A percentile compares a stretch with the other conserved stretches of the same genome.
Conservation (phyloP, 495 filamentous ascomycete species). For the Lasiosphaeria ovina region DNA sequence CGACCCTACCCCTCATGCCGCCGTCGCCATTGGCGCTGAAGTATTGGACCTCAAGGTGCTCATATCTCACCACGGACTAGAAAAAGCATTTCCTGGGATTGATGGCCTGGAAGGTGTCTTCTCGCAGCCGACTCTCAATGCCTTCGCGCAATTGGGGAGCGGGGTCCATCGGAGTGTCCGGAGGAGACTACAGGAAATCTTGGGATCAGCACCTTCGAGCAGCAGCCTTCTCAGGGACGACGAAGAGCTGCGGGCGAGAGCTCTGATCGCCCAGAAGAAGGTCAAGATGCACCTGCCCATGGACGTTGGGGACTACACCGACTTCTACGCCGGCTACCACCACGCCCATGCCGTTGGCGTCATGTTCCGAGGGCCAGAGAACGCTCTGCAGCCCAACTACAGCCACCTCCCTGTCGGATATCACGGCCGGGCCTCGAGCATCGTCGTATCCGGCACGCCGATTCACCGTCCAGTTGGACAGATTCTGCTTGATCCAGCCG, state of each 20-base stretch:
- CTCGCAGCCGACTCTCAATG: slow-evolving; percentile 69
- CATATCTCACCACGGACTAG: slow-evolving; percentile 55
- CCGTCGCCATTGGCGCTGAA: slow-evolving; percentile 75
- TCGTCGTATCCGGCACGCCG: slow-evolving; percentile 73
- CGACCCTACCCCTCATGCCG: slow-evolving; percentile 57
- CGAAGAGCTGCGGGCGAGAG: slow-evolving; percentile 25
- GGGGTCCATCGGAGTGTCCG: slow-evolving; percentile 70
- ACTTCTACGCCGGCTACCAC: slow-evolving; percentile 92
- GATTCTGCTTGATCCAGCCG: slow-evolving; percentile 64
- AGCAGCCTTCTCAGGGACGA: slow-evolving; percentile 38
- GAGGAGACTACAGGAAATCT: slow-evolving; percentile 68
- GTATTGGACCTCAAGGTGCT: slow-evolving; percentile 75
- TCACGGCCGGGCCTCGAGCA: slow-evolving; percentile 75
- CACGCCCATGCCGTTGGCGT: slow-evolving; percentile 81
- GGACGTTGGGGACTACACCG: slow-evolving; percentile 91
- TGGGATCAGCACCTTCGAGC: slow-evolving; percentile 51
- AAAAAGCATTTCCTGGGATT: slow-evolving; percentile 54
- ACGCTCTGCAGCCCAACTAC: slow-evolving; percentile 88
- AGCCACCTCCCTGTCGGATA: slow-evolving; percentile 88
- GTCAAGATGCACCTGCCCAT: slow-evolving; percentile 79
- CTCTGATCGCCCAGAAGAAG: slow-evolving; percentile 50
- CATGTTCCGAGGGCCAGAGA: slow-evolving; percentile 77
- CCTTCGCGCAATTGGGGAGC: slow-evolving; percentile 75
- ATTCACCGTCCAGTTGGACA: slow-evolving; percentile 81
- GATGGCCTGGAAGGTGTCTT: slow-evolving; percentile 61